Conservation (phyloP, 371 early-diverging fungal genomes). For the Dinochytrium kinnereticum region DNA sequence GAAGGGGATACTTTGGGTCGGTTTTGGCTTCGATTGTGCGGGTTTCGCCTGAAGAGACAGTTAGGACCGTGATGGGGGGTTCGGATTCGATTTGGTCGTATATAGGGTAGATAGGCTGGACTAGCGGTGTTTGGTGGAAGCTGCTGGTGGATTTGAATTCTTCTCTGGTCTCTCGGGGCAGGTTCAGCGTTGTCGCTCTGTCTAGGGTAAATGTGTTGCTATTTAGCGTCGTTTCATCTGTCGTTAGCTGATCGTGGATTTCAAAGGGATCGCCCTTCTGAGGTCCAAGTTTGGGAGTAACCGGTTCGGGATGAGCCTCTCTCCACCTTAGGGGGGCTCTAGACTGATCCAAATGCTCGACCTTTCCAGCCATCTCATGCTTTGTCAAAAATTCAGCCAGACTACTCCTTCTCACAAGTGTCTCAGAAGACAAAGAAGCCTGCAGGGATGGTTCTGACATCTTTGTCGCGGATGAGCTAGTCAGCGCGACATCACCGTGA, state of each 20-base stretch:
- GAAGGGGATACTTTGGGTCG: neutral
- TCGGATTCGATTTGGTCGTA: neutral
- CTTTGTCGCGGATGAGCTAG: neutral
- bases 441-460: neutral
- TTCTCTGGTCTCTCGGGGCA: neutral
- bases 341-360: neutral
- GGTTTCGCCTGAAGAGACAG: neutral
- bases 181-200: too few species aligned
- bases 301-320: constrained; percentile 15
- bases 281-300: constrained; percentile 4
- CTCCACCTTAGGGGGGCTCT: constrained; percentile 2
- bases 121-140: too few species aligned
- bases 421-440: neutral
- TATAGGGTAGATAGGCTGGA: neutral
- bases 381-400: neutral
- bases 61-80: neutral
- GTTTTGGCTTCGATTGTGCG: neutral
- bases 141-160: too few species aligned
- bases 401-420: neutral
- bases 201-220: too few species aligned
- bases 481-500: neutral
- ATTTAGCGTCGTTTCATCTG: too few species aligned
- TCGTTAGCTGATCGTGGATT: too few species aligned
- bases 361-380: neutral
- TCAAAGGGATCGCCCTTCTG: too few species aligned